phyloP scores from a whole-genome alignment of 805 yeast genomes.

The Diddensiella transvaalensis region DNA sequence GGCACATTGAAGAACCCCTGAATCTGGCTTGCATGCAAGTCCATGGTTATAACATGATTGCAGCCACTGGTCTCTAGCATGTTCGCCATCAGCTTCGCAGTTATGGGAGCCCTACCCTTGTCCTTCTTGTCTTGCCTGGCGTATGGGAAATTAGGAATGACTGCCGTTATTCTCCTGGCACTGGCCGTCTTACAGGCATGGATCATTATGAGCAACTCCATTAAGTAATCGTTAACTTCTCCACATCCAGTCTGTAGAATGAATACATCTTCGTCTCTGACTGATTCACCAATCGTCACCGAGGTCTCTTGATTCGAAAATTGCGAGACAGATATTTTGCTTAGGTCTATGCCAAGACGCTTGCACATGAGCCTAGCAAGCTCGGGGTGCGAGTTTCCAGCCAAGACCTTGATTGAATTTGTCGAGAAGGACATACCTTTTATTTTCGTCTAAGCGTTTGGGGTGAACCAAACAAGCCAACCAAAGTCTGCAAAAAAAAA shows the following conservation, averaged over 20 bases:
- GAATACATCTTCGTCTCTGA: constrained; percentile 86
- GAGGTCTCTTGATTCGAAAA: constrained; percentile 88
- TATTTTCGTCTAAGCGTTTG: not conserved
- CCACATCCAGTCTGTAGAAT: constrained; percentile 85
- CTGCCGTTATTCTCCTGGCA: constrained; percentile 90
- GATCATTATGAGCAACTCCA: constrained; percentile 85
- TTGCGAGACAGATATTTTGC: constrained; percentile 77
- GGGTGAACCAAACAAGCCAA: not conserved
- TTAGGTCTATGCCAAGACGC: constrained; percentile 59
- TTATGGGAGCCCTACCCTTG: constrained; percentile 92
- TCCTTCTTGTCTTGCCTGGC: constrained; percentile 98
- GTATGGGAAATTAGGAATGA: constrained; percentile 92
- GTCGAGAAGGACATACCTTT: constrained; percentile 22
- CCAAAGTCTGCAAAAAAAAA: not conserved
- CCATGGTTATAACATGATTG: constrained; percentile 94
- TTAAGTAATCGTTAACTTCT: constrained; percentile 74
- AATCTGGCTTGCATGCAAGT: constrained; percentile 94
- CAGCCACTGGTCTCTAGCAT: constrained; percentile 92
- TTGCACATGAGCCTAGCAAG: constrained; percentile 70
- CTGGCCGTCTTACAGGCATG: constrained; percentile 96
- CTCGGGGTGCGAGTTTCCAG: constrained; percentile 82
- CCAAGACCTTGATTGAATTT: constrained; percentile 54
- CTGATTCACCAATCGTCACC: constrained; percentile 80
- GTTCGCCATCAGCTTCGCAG: constrained; percentile 91
- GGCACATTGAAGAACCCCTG: constrained; percentile 96